Base-by-base conservation (phyloP, 805 yeast genomes). In the Yarrowia bubula region DNA sequence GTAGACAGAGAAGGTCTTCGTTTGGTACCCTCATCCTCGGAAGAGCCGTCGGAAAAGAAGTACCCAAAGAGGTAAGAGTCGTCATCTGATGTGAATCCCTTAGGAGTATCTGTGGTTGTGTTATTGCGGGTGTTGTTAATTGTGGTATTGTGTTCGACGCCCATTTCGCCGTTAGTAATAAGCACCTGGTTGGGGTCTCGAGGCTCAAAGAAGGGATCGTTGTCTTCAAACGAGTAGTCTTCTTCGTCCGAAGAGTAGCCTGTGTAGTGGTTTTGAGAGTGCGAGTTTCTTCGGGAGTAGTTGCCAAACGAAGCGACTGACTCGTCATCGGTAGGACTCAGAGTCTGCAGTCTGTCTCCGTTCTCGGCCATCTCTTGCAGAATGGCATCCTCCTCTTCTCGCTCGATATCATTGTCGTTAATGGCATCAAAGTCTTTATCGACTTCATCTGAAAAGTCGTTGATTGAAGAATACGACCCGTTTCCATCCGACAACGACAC, bases 351-450 rank as follows among this genome's bases (percentile, higher is more conserved):
- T n/a, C 57, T 10, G 31, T 46, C 44, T 28, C 57, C 47, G 33
- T 47, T 46, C 17, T 61, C 65, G 17, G 44, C 57, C 13, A 61
- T 61, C 32, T 61, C 65, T 17, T 48, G 46, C 4, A 48, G 46
- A 38, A 61, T 61, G 38, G 22, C 38, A 17, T 46, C 65, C 28
- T 61, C 65, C 38, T 61, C 70, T 9, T 57, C 65, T 14, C 62
- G 37, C 32, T 66, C 65, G 7, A 65, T 66, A 33, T 71, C 76
- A n/a, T 75, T 80, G 15, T 76, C 70, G 28, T 70, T 72, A 67
- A 69, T 18, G 44, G 55, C 38, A 17, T 61, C 65, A 28, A 58
- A 58, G 28, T 66, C 65, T 8, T 65, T 66, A 37, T 71, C 76
- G n/a, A 75, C 80, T n/a, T 76, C 70, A 15, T 71, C 73, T 66